Evolutionary conservation across 1,139 yeast genomes (phyloP), one percentile per base, ranked within the genome.

Genomic region (Yamadazyma atmosphaerica): DNA sequence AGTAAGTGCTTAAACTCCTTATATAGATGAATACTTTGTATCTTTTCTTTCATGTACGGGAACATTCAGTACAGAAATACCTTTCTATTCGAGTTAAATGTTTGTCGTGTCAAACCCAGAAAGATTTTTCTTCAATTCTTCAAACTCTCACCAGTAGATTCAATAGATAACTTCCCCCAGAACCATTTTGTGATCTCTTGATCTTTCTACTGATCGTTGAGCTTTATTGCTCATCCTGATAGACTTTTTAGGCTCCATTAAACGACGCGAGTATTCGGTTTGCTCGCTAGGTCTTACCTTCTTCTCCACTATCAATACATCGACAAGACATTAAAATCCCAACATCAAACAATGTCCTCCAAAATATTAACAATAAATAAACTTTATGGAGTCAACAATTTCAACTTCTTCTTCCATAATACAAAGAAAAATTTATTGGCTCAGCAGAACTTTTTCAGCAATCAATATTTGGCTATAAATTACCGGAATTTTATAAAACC

Each of bases 361-460:
- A 24, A 17, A n/a, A 17, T 34, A 14, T 21, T 27, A 11, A 26
- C 32, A 34, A 44, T 59, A 35, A 61, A 69, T 12, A 55, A 61
- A 51, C 51, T 63, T 36, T 60, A 60, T 44, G 49, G 58, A 25
- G 56, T 58, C 29, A 49, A 61, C 26, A 60, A 61, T 43, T 66
- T 68, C 49, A 69, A 65, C 47, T 70, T 58, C 44, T 71, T 71
- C 54, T 68, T 62, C 52, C 60, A 65, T 23, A 71, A 71, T 42
- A 58, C 71, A 7, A 66, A 58, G 41, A 59, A 53, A 41, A 59
- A 53, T 29, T 52, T 68, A 26, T 41, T 54, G 14, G 46, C 63
- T 30, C 56, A 63, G 25, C 71, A 65, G 34, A 68, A 58, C 46
- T 70, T 71, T 45, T 48, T 69, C 33, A 59, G 53, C 38, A 71